phyloP scores from a whole-genome alignment of 352 stramenopile species.

The Phytophthora sojae region DNA sequence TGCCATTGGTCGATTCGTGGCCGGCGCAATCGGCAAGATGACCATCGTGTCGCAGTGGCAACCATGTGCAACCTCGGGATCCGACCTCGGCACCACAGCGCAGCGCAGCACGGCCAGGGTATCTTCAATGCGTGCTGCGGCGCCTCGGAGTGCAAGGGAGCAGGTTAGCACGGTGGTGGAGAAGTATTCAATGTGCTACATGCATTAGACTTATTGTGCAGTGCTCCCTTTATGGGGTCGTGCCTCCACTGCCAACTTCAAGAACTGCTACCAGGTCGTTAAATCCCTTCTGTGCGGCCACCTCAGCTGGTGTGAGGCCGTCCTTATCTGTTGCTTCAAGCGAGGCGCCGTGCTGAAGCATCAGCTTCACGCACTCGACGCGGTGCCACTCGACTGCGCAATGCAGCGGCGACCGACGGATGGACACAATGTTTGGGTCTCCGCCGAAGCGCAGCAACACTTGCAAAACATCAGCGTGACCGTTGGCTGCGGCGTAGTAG shows the following conservation, averaged over 20 bases:
- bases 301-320: slow-evolving; percentile 40
- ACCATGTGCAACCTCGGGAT: not conserved
- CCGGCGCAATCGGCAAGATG: slow-evolving; percentile 8
- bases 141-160: no score
- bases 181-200: not conserved
- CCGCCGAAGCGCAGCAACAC: slow-evolving; percentile 55
- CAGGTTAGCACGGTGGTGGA: no score
- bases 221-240: not conserved
- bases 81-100: not conserved
- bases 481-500: slow-evolving; percentile 81
- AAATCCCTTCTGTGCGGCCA: slow-evolving; percentile 52
- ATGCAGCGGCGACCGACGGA: slow-evolving; percentile 73
- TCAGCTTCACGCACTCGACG: slow-evolving; percentile 62
- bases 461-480: slow-evolving; percentile 57
- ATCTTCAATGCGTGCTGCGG: no score
- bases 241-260: not conserved
- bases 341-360: slow-evolving; percentile 52
- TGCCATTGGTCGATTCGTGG: not conserved
- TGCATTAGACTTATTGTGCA: not conserved
- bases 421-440: slow-evolving; percentile 65
- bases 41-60: not conserved
- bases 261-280: slow-evolving; percentile 27
- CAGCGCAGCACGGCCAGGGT: no score
- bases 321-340: slow-evolving; percentile 51
- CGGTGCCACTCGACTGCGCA: slow-evolving; percentile 80